These are phyloP conservation scores for Neurospora sp. DNA, from an alignment of 495 filamentous ascomycete species.

Conservation along the genomic window DNA sequence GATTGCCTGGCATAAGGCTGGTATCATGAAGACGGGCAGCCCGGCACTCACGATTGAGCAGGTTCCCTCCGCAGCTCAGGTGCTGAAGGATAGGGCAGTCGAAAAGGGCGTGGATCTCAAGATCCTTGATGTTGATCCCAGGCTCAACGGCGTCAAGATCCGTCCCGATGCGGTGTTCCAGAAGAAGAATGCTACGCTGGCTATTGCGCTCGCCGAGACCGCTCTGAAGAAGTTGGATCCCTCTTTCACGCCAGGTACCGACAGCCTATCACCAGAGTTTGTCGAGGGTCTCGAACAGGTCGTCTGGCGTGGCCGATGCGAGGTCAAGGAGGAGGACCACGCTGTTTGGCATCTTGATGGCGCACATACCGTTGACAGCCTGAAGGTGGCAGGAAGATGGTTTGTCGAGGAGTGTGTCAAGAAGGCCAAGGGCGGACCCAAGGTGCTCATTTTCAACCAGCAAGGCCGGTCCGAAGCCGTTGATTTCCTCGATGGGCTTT, in stretches of 20 bases:
- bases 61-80: slow-evolving; percentile 49
- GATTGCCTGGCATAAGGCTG: slow-evolving; percentile 96
- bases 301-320: slow-evolving; percentile 73
- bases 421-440: slow-evolving; percentile 26
- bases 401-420: slow-evolving; percentile 44
- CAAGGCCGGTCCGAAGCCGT: slow-evolving; percentile 74
- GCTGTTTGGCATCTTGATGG: slow-evolving; percentile 85
- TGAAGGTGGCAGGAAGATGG: slow-evolving; percentile 71
- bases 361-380: slow-evolving; percentile 83
- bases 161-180: slow-evolving; percentile 76
- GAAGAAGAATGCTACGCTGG: slow-evolving; percentile 75
- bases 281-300: slow-evolving; percentile 64
- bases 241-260: slow-evolving; percentile 13
- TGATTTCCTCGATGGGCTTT: slow-evolving; percentile 57
- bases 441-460: slow-evolving; percentile 93
- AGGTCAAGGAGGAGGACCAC: slow-evolving; percentile 55
- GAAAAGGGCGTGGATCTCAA: slow-evolving; percentile 53
- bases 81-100: slow-evolving; percentile 58
- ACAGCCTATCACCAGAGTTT: slow-evolving; percentile 54
- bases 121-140: slow-evolving; percentile 53
- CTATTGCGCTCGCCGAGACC: slow-evolving; percentile 60
- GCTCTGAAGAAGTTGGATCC: slow-evolving; percentile 40
- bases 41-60: slow-evolving; percentile 72
- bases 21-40: slow-evolving; percentile 69
- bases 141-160: slow-evolving; percentile 55